phyloP scores from a whole-genome alignment of 1,284 basidiomycete species.

The Boletellus dicymbophilus region DNA sequence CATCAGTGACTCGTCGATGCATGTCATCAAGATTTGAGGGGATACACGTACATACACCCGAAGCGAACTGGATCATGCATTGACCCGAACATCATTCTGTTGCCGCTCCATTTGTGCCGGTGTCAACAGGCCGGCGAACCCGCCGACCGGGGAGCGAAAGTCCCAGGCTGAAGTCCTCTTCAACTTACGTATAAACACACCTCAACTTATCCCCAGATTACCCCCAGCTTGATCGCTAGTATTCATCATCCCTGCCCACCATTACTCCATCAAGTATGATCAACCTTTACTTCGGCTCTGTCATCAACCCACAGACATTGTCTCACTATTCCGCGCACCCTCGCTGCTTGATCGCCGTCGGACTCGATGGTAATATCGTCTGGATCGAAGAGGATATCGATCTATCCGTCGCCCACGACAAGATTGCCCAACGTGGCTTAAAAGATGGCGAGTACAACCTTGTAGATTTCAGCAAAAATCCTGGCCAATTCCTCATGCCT shows the following conservation, averaged over 20 bases:
- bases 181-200: not conserved
- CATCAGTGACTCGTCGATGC: not conserved
- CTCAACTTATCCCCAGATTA: not conserved
- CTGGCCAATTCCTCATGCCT: constrained; percentile 81
- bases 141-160: too few relatives aligned
- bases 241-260: not conserved
- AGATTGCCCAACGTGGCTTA: constrained; percentile 44
- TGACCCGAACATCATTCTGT: not conserved
- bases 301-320: constrained; percentile 67
- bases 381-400: constrained; percentile 67
- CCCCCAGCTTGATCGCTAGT: not conserved
- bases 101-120: not conserved
- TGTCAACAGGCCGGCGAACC: not conserved
- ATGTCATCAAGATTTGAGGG: too few relatives aligned
- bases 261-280: constrained; percentile 9
- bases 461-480: constrained; percentile 41
- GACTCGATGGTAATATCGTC: constrained; percentile 57
- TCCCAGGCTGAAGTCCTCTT: too few relatives aligned
- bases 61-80: not conserved
- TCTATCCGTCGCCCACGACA: constrained; percentile 43
- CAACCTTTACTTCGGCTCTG: constrained; percentile 63
- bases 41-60: not conserved
- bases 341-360: constrained; percentile 61
- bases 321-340: constrained; percentile 55
- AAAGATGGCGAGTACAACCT: constrained; percentile 8